Evolutionary conservation across 2,329 filamentous ascomycete genomes (phyloP), one percentile per base, ranked within the genome.

Genomic region (Calonectria pauciramosa): DNA sequence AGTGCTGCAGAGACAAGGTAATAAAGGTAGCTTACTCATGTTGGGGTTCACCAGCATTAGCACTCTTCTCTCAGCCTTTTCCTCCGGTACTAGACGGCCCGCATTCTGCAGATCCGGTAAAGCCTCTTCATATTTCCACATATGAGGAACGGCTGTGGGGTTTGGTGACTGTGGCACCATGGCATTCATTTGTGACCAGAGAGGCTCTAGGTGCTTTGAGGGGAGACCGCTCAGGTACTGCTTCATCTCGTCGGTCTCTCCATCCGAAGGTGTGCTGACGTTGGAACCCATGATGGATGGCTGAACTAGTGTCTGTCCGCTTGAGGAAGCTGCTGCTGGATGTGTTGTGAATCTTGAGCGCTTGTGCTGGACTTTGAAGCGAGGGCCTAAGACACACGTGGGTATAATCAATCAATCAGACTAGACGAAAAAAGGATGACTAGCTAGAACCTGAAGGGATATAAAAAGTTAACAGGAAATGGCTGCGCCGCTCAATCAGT

Each of bases 161-260:
- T 87, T 87, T 1, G 89, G 89, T 0, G 81, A 80, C 0, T 86
- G 86, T 2, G 89, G 87, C 18, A 89, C 89, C 76, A 89, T 84
- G 32, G 79, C 80, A 41, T 80, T 82, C 88, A 90, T 90, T 56
- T 88, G 85, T 4, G 84, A 84, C 89, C 89, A 90, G 6, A 90
- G 78, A 0, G 88, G 89, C 74, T 84, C 84, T 5, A 85, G 60
- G 70, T 84, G 75, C 54, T 83, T 78, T 0, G 81, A 72, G 1
- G 83, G 83, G 6, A 85, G 79, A n/a, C 75, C 71, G 13, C 73
- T 72, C 30, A 84, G 77, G 65, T 82, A 84, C 18, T 80, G 75
- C 64, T 80, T 70, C 83, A 84, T 83, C 65, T 79, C 80, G 5
- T 77, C 75, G 1, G 77, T 75, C 44, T 79, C 71, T 20, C 75